Percentiles rank a stretch among this genome's conserved stretches.
Evolutionary conservation across 768 basidiomycete genomes (phyloP).

Genomic region (Boletus insuetus): DNA sequence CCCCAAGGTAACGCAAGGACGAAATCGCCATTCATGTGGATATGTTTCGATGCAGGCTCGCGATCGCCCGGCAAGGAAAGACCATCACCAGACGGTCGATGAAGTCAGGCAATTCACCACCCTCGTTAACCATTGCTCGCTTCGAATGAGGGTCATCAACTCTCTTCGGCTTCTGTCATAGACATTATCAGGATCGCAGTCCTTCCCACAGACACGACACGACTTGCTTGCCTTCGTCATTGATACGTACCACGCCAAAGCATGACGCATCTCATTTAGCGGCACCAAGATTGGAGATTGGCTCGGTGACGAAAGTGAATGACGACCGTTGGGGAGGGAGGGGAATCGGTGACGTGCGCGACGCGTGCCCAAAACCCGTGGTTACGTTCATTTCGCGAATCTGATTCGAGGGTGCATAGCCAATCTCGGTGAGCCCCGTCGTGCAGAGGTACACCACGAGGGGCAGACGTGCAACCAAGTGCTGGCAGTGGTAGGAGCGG

Average conservation of each 20-base stretch:
- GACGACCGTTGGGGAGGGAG: neutral
- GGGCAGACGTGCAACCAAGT: neutral
- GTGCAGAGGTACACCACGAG: constrained; percentile 1
- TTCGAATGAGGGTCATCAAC: constrained; percentile 1
- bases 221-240: constrained; percentile 2
- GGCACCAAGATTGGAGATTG: constrained; percentile 15
- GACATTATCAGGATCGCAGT: neutral
- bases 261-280: constrained; percentile 22
- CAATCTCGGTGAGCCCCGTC: constrained; percentile 19
- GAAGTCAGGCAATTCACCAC: neutral
- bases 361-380: constrained; percentile 5
- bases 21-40: neutral
- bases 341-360: constrained; percentile 14
- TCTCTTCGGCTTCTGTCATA: constrained; percentile 7
- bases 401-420: constrained; percentile 20
- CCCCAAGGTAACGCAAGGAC: neutral
- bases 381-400: constrained; percentile 24
- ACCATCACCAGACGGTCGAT: neutral
- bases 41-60: neutral
- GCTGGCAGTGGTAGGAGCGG: neutral
- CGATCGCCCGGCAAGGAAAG: constrained; percentile 4
- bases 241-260: constrained; percentile 14
- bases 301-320: constrained; percentile 1
- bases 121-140: neutral
- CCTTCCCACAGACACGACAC: neutral